Evolutionary conservation across 352 stramenopile species (phyloP).

Genomic region (Achlya hypogyna): DNA sequence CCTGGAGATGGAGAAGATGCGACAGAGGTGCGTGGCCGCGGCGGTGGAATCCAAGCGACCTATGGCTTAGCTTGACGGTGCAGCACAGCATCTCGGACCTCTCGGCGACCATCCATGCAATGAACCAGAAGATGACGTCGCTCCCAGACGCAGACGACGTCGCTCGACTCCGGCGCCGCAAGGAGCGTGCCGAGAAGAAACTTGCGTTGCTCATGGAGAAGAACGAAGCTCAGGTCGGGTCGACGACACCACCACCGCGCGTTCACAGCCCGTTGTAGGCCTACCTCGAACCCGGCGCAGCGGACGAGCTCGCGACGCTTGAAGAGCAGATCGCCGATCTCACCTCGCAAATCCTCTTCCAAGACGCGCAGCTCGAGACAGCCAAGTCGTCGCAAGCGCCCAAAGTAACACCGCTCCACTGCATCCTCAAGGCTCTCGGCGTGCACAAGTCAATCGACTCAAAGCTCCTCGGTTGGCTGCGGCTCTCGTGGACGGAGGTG

Average conservation of each 20-base stretch:
- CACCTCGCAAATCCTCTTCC: conserved; percentile 73
- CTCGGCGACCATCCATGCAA: conserved; percentile 38
- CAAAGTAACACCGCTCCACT: not conserved
- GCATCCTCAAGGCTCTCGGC: not conserved
- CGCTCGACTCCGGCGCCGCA: conserved; percentile 56
- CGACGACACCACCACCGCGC: conserved; percentile 21
- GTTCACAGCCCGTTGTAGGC: conserved; percentile 38
- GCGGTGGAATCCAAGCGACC: not conserved
- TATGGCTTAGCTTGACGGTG: conserved; percentile 31
- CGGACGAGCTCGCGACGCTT: conserved; percentile 60
- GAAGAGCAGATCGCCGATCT: conserved; percentile 71
- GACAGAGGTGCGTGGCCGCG: too few species aligned
- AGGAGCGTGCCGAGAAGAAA: conserved; percentile 56
- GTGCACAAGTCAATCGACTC: not conserved
- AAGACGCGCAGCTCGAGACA: conserved; percentile 52
- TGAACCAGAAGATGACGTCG: conserved; percentile 62
- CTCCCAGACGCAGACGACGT: conserved; percentile 52
- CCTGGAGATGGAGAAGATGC: conserved; percentile 77
- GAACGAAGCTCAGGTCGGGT: conserved; percentile 10
- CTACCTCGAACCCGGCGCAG: conserved; percentile 48
- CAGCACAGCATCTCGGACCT: conserved; percentile 70
- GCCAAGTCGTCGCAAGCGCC: conserved; percentile 16
- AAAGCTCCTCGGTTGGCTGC: conserved; percentile 4
- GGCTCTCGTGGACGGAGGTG: conserved; percentile 15
- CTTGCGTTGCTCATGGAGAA: conserved; percentile 26